Base-by-base conservation (phyloP, 352 stramenopile genomes). In the Peronosclerospora sorghi region DNA sequence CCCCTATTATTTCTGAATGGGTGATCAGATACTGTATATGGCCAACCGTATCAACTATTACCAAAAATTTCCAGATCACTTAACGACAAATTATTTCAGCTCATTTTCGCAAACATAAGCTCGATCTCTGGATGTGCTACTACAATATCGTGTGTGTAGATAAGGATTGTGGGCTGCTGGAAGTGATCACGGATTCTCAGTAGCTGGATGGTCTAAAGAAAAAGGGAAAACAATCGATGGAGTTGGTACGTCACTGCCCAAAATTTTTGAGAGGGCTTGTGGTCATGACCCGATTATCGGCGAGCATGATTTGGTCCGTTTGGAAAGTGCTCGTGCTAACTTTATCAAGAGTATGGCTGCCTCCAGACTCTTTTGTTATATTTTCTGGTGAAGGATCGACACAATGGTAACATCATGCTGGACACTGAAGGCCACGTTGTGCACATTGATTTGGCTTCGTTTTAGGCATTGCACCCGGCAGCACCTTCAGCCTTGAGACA, bases 391-490 rank as follows among this genome's bases (percentile, higher is more conserved):
- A 98, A 98, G 49, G 96, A 99, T 59, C 76, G 94, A 9, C 95
- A 99, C 76, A 99, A 99, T 47, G 95, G 94, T 15, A 98, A 98
- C 64, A 96, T 98, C 34, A 95, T 98, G 71, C 78, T 98, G 21
- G 87, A 97, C 55, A 93, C 66, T 4, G 72, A 92, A 50, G 94
- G 96, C 2, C 89, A 96, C 56, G 60, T 99, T 14, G 83, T 98
- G 38, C 93, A 98, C 69, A 99, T 99, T 61, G 96, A 99, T 62
- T 99, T 82, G 96, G 96, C 14, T 99, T 98, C 59, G 86, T 97
- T 21, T 82, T 99, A 46, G 94, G 93, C 26, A 97, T 96, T 61
- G 95, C 88, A n/a, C 95, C 95, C 14, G 95, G 95, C 26, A 95
- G 96, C 43, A 94, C 95, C 37, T 98, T 98, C 51, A 96, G 73